phyloP scores from a whole-genome alignment of 805 yeast species.

The Candida taoyuanica region DNA sequence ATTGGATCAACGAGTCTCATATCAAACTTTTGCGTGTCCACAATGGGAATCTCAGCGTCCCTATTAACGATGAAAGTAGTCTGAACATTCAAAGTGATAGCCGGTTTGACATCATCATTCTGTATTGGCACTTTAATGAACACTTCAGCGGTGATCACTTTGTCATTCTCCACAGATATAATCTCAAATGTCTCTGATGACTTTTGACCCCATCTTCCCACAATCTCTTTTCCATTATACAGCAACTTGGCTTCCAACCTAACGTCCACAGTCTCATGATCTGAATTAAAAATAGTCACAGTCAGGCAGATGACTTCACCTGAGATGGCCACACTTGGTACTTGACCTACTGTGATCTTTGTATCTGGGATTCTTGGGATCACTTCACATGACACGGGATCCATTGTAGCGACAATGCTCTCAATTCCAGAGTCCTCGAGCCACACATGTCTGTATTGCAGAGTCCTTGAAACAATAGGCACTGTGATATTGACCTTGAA shows the following conservation, averaged over 20 bases:
- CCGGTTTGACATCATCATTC: not conserved
- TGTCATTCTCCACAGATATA: constrained; percentile 6
- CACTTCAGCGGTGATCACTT: constrained; percentile 1
- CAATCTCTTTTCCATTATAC: constrained; percentile 3
- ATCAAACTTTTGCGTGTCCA: constrained; percentile 19
- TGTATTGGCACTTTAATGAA: constrained; percentile 11
- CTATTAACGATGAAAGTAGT: constrained; percentile 27
- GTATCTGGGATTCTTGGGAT: constrained; percentile 38
- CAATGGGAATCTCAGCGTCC: constrained; percentile 29
- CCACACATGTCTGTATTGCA: constrained; percentile 19
- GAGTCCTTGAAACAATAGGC: constrained; percentile 12
- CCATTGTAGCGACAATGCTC: constrained; percentile 13
- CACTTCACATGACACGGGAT: constrained; percentile 27
- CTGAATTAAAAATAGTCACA: constrained; percentile 28
- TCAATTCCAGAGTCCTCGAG: constrained; percentile 4
- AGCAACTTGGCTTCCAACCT: constrained; percentile 18
- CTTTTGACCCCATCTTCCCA: constrained; percentile 4
- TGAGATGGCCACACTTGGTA: constrained; percentile 25
- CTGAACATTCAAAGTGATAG: constrained; percentile 16
- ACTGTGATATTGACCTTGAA: constrained; percentile 22
- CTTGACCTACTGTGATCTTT: constrained; percentile 21
- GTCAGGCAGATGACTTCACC: constrained; percentile 29
- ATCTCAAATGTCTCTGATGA: constrained; percentile 4
- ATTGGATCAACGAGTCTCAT: constrained; percentile 31
- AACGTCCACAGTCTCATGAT: constrained; percentile 30